A percentile compares a stretch with the other conserved stretches of the same genome.
phyloP scores from a whole-genome alignment of 768 basidiomycete genomes.

The Dendrothele bispora region DNA sequence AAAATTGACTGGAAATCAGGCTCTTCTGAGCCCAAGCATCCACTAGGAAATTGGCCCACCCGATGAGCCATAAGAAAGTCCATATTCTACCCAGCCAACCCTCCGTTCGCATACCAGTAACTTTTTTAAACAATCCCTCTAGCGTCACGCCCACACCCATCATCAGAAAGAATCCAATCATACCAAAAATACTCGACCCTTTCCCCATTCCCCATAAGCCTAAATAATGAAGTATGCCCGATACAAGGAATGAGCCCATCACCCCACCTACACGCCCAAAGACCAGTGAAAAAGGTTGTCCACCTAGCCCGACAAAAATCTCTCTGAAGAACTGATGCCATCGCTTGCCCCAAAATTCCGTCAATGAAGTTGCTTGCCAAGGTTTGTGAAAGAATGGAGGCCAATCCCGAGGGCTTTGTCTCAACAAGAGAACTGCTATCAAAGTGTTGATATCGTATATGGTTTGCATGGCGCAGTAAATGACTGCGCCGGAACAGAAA shows the following conservation, averaged over 20 bases:
- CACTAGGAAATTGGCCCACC: conserved; percentile 47
- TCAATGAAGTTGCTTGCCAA: conserved; percentile 57
- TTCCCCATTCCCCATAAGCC: conserved; percentile 59
- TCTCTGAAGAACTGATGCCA: conserved; percentile 75
- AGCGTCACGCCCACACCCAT: conserved; percentile 52
- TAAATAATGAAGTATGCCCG: conserved; percentile 59
- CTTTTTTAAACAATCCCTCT: conserved; percentile 45
- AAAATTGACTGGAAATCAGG: conserved; percentile 30
- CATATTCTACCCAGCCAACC: conserved; percentile 55
- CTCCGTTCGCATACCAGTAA: conserved; percentile 44
- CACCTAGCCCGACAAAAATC: conserved; percentile 52
- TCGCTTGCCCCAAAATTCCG: conserved; percentile 58
- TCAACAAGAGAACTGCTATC: conserved; percentile 44
- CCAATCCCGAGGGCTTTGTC: conserved; percentile 54
- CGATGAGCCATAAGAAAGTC: conserved; percentile 45
- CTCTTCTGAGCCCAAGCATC: conserved; percentile 52
- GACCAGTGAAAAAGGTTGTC: conserved; percentile 37
- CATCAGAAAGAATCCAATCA: conserved; percentile 52
- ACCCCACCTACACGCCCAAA: conserved; percentile 37
- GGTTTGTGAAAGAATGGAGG: conserved; percentile 63
- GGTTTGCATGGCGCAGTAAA: conserved; percentile 46
- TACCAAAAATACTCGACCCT: conserved; percentile 1
- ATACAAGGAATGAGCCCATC: conserved; percentile 59
- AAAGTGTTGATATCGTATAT: conserved; percentile 42
- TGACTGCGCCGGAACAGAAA: conserved; percentile 37